Evolutionary conservation across 2,329 filamentous ascomycete genomes (phyloP).

Genomic region (Grosmannia huntii): DNA sequence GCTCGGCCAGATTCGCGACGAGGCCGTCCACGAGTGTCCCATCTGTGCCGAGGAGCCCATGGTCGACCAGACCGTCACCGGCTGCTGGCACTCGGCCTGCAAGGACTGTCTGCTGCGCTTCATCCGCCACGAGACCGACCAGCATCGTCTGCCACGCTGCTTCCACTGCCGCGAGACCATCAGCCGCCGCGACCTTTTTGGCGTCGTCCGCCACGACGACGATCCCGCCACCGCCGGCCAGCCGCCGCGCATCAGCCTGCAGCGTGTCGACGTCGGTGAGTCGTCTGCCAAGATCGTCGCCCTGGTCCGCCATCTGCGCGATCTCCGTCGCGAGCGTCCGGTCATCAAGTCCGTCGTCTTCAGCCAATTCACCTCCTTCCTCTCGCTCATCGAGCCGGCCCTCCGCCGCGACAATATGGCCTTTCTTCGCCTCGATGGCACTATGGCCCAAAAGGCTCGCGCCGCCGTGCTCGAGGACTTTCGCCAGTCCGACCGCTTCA

Average conservation of each 20-base stretch:
- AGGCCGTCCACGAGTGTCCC: conserved; percentile 80
- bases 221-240: conserved; percentile 27
- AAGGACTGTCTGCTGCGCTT: conserved; percentile 85
- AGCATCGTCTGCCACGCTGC: conserved; percentile 64
- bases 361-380: conserved; percentile 93
- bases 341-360: conserved; percentile 83
- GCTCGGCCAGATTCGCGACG: conserved; percentile 79
- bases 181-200: conserved; percentile 75
- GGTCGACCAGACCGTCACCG: conserved; percentile 85
- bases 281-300: conserved; percentile 84
- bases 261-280: conserved; percentile 46
- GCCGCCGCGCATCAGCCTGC: conserved; percentile 43
- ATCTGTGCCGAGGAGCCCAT: conserved; percentile 94
- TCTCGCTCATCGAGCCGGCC: conserved; percentile 79
- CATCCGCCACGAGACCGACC: conserved; percentile 74
- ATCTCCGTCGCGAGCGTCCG: conserved; percentile 51
- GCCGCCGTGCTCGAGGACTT: conserved; percentile 70
- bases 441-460: conserved; percentile 75
- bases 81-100: conserved; percentile 96
- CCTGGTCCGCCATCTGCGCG: conserved; percentile 62
- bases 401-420: conserved; percentile 59
- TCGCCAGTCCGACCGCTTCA: conserved; percentile 44
- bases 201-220: conserved; percentile 72
- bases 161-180: conserved; percentile 83
- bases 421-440: conserved; percentile 81